Evolutionary conservation across 306 rosid genomes (phyloP).

Genomic region (Rosa persica): DNA sequence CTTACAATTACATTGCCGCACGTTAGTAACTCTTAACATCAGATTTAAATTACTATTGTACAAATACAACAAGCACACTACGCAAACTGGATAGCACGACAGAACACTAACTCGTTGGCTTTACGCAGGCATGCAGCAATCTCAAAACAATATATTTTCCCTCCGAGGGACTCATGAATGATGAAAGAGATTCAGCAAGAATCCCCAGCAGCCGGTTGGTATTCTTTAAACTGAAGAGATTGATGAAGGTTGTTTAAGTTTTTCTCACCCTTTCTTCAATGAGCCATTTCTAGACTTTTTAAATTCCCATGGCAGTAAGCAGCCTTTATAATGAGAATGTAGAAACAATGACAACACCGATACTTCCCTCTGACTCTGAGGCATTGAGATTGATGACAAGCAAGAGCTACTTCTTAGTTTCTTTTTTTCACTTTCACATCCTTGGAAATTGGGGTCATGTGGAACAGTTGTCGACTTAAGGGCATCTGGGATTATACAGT

Average conservation of each 20-base stretch:
- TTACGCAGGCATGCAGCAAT: slow-evolving; percentile 20
- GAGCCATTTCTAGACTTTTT: slow-evolving; percentile 63
- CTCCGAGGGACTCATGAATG: slow-evolving; percentile 4
- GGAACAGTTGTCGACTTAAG: slow-evolving; percentile 62
- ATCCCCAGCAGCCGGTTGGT: slow-evolving; percentile 12
- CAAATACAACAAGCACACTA: slow-evolving; percentile 31
- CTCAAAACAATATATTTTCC: slow-evolving; percentile 35
- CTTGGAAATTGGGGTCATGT: slow-evolving; percentile 58
- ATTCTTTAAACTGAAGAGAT: not conserved
- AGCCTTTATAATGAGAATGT: slow-evolving; percentile 90
- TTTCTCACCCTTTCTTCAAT: slow-evolving; percentile 50
- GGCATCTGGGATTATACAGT: slow-evolving; percentile 84
- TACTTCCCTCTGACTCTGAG: slow-evolving; percentile 70
- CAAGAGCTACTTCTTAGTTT: slow-evolving; percentile 65
- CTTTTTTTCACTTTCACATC: slow-evolving; percentile 61
- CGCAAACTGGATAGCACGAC: slow-evolving; percentile 12
- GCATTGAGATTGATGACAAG: slow-evolving; percentile 72
- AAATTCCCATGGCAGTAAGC: slow-evolving; percentile 82
- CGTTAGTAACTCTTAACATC: slow-evolving; percentile 34
- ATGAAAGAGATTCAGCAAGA: slow-evolving; percentile 13
- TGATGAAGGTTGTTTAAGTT: not conserved
- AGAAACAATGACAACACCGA: slow-evolving; percentile 80
- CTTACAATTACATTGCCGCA: slow-evolving; percentile 29
- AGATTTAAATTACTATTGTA: slow-evolving; percentile 26
- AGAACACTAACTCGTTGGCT: slow-evolving; percentile 15